These are phyloP conservation scores for Hygrocybe coccinea DNA, from an alignment of 768 basidiomycete genomes.

Conservation along the genomic window DNA sequence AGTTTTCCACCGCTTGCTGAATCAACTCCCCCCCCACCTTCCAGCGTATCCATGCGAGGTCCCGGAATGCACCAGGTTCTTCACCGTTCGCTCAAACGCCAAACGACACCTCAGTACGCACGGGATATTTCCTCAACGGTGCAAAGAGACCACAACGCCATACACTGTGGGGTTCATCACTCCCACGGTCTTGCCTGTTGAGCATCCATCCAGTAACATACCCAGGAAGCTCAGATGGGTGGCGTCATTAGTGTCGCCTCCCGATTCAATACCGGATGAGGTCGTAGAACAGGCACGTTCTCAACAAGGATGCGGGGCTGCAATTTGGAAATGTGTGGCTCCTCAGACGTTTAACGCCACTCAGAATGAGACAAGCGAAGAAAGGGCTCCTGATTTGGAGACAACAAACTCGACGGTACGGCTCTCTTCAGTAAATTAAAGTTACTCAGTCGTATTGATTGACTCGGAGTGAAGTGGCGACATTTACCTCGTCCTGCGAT, in stretches of 20 bases:
- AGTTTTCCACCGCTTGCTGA: neutral
- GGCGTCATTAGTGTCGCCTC: neutral
- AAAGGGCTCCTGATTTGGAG: too few species aligned
- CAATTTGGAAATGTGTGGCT: too few species aligned
- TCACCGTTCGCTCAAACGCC: conserved; percentile 77
- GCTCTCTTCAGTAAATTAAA: too few species aligned
- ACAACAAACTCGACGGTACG: too few species aligned
- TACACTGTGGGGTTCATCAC: conserved; percentile 39
- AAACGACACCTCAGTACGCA: conserved; percentile 77
- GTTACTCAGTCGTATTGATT: neutral
- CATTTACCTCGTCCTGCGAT: neutral
- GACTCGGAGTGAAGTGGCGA: neutral
- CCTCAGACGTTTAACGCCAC: too few species aligned
- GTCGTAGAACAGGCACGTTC: neutral
- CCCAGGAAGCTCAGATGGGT: conserved; percentile 1
- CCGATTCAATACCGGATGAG: neutral
- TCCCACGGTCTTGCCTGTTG: conserved; percentile 30
- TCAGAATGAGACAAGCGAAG: too few species aligned
- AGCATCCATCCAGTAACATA: neutral
- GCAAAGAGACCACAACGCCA: conserved; percentile 13
- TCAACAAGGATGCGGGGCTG: neutral
- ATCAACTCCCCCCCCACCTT: neutral
- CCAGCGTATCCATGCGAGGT: conserved; percentile 53
- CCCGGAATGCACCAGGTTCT: conserved; percentile 57
- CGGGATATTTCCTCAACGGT: conserved; percentile 38